Base-by-base conservation (phyloP, 345 rosid species). In the Litchi chinensis region DNA sequence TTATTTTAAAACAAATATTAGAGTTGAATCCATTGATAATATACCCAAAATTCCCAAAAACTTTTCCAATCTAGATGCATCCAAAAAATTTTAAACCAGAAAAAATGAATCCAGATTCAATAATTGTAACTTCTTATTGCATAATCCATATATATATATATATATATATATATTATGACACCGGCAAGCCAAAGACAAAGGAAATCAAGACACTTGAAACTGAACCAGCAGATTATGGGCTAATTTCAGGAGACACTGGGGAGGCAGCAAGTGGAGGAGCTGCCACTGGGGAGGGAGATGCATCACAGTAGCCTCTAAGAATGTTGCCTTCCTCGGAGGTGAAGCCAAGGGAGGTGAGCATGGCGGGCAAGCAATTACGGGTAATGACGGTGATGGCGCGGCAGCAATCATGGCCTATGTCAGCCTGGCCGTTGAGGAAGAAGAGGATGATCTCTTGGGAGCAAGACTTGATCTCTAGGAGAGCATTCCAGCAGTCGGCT, bases 261-360 rank as follows among this genome's bases (percentile, higher is more conserved):
- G 83, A 68, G 77, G 85, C 75, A 70, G 71, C 50, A 21, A 21
- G 6, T 1, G 83, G 83, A 78, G 82, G 39, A 70, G 75, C 79
- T 15, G 81, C 57, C 54, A 75, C 65, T 15, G 83, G 59, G 26
- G 66, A 77, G 10, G 81, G 32, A 28, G 79, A 74, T 9, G 84
- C 84, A 69, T 90, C 92, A 21, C 97, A 92, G 73, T 89, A 94
- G 21, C 91, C 91, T 43, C 84, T 80, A 7, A 93, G 91, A 39
- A 91, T 78, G 64, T 79, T 83, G 21, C 90, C 86, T 83, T 92
- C 91, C 71, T 87, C 86, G 0, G 87, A 57, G 0, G 93, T 87
- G 79, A 91, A 90, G 0, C 97, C 94, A 6, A 90, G 84, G 48
- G 97, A 90, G 65, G 90, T 83, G 26, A 92, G 90, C 97, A 93